These are phyloP conservation scores for Penicillium janthinellum DNA, from an alignment of 2,329 filamentous ascomycete genomes.

Conservation along the genomic window DNA sequence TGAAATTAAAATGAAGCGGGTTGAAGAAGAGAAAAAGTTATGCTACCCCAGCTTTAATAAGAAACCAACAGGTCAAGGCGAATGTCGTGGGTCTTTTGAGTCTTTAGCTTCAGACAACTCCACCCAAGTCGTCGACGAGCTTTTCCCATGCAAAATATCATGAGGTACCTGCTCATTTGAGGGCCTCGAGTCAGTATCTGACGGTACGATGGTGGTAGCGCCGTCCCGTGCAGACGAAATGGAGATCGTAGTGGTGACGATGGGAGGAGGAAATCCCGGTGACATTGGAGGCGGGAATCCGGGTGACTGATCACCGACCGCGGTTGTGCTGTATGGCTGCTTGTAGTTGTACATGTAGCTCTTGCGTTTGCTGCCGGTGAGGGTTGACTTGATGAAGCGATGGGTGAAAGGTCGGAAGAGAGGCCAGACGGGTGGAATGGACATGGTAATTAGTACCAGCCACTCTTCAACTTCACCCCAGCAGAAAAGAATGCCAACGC, in stretches of 20 bases:
- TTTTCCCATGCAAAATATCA: conserved; percentile 3
- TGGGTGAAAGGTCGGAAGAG: conserved; percentile 24
- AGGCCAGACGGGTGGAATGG: conserved; percentile 27
- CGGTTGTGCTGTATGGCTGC: conserved; percentile 7
- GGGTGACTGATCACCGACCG: conserved; percentile 14
- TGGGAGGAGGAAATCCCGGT: conserved; percentile 17
- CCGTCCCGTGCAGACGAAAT: conserved; percentile 15
- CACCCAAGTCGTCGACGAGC: conserved; percentile 8
- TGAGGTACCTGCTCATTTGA: conserved; percentile 11
- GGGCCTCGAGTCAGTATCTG: conserved; percentile 7
- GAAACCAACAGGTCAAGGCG: neutral
- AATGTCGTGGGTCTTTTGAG: neutral
- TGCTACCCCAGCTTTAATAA: neutral
- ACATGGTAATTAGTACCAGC: conserved; percentile 28
- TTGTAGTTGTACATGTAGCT: conserved; percentile 12
- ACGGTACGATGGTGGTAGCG: conserved; percentile 8
- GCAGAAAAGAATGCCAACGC: conserved; percentile 21
- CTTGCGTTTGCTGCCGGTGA: conserved; percentile 8
- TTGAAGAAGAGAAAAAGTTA: neutral
- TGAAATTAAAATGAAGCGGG: neutral
- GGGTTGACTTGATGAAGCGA: conserved; percentile 21
- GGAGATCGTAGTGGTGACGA: conserved; percentile 21
- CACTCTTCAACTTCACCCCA: conserved; percentile 29
- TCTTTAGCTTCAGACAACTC: conserved; percentile 7
- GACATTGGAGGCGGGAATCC: conserved; percentile 18